Percentiles rank a stretch among this genome's conserved stretches.
phyloP scores from a whole-genome alignment of 441 rosid genomes.

The Jatropha podagrica region DNA sequence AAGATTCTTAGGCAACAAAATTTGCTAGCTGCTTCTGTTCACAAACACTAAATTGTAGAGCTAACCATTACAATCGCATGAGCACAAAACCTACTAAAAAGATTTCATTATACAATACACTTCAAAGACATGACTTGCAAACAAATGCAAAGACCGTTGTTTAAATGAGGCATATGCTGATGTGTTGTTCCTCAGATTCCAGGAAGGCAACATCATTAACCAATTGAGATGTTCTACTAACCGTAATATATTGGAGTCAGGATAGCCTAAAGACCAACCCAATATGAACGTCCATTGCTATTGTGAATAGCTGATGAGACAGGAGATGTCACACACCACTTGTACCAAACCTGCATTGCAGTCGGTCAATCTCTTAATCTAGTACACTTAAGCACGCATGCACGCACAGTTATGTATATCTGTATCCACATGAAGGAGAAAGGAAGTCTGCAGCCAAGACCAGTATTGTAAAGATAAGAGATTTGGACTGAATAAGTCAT shows the following conservation, averaged over 20 bases:
- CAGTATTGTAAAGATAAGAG: neutral
- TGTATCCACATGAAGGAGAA: neutral
- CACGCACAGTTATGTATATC: neutral
- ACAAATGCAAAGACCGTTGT: neutral
- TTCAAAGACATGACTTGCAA: neutral
- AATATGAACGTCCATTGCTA: slow-evolving; percentile 87
- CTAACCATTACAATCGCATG: neutral
- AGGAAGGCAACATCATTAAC: neutral
- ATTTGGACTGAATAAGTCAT: neutral
- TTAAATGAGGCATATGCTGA: neutral
- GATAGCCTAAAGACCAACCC: slow-evolving; percentile 58
- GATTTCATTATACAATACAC: neutral
- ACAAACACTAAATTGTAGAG: too few relatives aligned
- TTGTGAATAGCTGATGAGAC: slow-evolving; percentile 68
- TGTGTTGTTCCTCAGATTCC: too few relatives aligned
- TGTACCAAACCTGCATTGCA: slow-evolving; percentile 85
- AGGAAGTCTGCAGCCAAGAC: neutral
- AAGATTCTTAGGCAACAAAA: too few relatives aligned
- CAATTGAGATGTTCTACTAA: neutral
- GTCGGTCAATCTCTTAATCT: neutral
- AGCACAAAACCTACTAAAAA: neutral
- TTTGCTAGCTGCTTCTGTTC: too few relatives aligned
- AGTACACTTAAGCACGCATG: neutral
- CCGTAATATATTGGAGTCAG: neutral
- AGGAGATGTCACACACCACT: slow-evolving; percentile 86